phyloP scores from a whole-genome alignment of 2,329 filamentous ascomycete species.

The Aspergillus sergii region DNA sequence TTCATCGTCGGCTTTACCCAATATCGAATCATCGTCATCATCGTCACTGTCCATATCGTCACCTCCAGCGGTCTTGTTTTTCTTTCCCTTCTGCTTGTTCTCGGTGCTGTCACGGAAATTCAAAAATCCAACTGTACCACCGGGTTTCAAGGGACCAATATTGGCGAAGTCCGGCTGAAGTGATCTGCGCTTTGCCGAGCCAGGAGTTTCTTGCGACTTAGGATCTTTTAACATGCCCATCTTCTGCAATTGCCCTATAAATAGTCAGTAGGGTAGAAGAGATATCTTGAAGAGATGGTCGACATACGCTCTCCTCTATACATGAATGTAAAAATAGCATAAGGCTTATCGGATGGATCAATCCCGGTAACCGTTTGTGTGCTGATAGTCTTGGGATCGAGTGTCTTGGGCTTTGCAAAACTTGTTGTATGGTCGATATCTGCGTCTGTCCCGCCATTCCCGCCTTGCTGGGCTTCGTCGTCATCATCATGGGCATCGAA shows the following conservation, averaged over 20 bases:
- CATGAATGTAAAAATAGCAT: slow-evolving; percentile 96
- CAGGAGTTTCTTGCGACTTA: slow-evolving; percentile 63
- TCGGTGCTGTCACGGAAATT: slow-evolving; percentile 75
- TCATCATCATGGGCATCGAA: slow-evolving; percentile 97
- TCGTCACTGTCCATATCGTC: slow-evolving; percentile 76
- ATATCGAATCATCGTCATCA: slow-evolving; percentile 65
- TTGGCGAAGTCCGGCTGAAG: slow-evolving; percentile 82
- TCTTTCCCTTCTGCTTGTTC: slow-evolving; percentile 59
- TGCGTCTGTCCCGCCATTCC: slow-evolving; percentile 67
- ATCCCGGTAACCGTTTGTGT: slow-evolving; percentile 99
- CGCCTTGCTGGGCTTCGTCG: slow-evolving; percentile 64
- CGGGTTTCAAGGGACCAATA: slow-evolving; percentile 79
- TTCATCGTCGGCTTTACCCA: slow-evolving; percentile 66
- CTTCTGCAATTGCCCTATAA: slow-evolving; percentile 85
- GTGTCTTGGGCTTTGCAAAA: slow-evolving; percentile 92
- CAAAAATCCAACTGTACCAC: slow-evolving; percentile 87
- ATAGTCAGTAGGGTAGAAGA: neutral
- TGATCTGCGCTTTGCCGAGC: slow-evolving; percentile 74
- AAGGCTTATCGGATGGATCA: slow-evolving; percentile 92
- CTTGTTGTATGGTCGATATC: slow-evolving; percentile 97
- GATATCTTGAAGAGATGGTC: neutral
- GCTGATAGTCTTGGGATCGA: slow-evolving; percentile 96
- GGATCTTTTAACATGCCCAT: slow-evolving; percentile 81
- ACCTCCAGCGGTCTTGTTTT: slow-evolving; percentile 53
- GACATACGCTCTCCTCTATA: slow-evolving; percentile 90